phyloP scores from a whole-genome alignment of 495 filamentous ascomycete genomes.

The Daldinia caldariorum region DNA sequence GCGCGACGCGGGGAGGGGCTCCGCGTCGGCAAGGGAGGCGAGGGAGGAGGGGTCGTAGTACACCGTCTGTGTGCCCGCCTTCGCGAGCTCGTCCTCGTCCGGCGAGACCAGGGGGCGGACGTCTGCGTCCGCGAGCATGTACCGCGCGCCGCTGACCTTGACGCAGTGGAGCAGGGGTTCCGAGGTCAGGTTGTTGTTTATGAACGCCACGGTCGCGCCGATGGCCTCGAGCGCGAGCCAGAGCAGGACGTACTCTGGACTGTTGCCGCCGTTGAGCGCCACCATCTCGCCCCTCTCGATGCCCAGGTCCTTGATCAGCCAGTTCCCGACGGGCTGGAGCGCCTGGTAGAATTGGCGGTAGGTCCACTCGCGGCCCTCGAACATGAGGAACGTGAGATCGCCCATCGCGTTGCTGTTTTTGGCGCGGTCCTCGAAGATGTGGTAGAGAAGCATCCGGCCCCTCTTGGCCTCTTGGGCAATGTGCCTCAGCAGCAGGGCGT shows the following conservation, averaged over 20 bases:
- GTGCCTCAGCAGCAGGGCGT: slow-evolving; percentile 3
- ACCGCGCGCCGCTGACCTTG: slow-evolving; percentile 46
- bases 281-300: slow-evolving; percentile 53
- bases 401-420: slow-evolving; percentile 20
- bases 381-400: slow-evolving; percentile 48
- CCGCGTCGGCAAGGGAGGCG: slow-evolving; percentile 30
- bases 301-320: slow-evolving; percentile 53
- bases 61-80: slow-evolving; percentile 33
- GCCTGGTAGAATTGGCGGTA: slow-evolving; percentile 47
- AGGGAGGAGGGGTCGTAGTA: slow-evolving; percentile 44
- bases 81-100: slow-evolving; percentile 40
- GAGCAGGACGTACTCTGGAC: slow-evolving; percentile 53
- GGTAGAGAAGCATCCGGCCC: slow-evolving; percentile 44
- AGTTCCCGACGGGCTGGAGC: slow-evolving; percentile 49
- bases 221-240: slow-evolving; percentile 60
- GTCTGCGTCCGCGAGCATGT: slow-evolving; percentile 47
- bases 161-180: slow-evolving; percentile 49
- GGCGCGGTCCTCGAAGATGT: slow-evolving; percentile 49
- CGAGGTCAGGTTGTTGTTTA: slow-evolving; percentile 55
- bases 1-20: slow-evolving; percentile 36
- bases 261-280: slow-evolving; percentile 51
- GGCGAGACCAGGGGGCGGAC: slow-evolving; percentile 47
- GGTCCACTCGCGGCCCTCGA: slow-evolving; percentile 52
- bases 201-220: slow-evolving; percentile 55
- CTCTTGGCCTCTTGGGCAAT: slow-evolving; percentile 24